Percentiles rank a stretch among this genome's conserved stretches.
Conservation (phyloP, 176 grass and related monocot genomes). For the Olyra latifolia region DNA sequence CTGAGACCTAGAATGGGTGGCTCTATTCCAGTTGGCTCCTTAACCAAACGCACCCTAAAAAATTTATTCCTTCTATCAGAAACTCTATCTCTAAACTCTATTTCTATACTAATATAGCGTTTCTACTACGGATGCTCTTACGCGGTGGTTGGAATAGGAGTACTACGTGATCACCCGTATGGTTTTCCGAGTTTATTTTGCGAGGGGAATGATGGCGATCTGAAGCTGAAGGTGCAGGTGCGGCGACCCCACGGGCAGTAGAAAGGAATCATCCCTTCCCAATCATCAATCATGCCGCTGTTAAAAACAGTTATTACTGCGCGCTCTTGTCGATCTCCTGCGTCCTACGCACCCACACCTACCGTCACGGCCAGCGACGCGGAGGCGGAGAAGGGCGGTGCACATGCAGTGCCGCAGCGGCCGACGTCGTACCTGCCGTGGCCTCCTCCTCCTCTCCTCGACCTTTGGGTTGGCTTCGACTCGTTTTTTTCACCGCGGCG, state of each 20-base stretch:
- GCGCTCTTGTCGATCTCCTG: not conserved
- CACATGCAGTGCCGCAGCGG: not conserved
- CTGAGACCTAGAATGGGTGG: no score
- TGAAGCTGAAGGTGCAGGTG: not conserved
- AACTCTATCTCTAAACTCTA: no score
- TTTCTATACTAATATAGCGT: no score
- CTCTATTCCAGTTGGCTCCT: no score
- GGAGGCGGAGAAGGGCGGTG: not conserved
- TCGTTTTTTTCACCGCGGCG: not conserved
- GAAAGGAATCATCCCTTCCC: not conserved
- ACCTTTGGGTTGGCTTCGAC: not conserved
- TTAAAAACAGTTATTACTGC: conserved; percentile 1
- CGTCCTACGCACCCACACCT: no score
- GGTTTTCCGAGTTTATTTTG: not conserved
- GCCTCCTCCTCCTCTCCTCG: not conserved
- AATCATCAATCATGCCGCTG: conserved; percentile 12
- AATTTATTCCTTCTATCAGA: no score
- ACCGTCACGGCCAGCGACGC: no score
- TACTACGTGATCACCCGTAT: no score
- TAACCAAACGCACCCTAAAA: no score
- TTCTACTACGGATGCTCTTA: no score
- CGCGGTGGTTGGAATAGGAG: no score
- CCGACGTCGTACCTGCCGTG: not conserved
- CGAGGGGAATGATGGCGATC: not conserved
- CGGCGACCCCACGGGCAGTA: not conserved